Evolutionary conservation across 192 early-diverging fungal genomes (phyloP), one percentile per base, ranked within the genome.

Genomic region (Coemansia sp.): DNA sequence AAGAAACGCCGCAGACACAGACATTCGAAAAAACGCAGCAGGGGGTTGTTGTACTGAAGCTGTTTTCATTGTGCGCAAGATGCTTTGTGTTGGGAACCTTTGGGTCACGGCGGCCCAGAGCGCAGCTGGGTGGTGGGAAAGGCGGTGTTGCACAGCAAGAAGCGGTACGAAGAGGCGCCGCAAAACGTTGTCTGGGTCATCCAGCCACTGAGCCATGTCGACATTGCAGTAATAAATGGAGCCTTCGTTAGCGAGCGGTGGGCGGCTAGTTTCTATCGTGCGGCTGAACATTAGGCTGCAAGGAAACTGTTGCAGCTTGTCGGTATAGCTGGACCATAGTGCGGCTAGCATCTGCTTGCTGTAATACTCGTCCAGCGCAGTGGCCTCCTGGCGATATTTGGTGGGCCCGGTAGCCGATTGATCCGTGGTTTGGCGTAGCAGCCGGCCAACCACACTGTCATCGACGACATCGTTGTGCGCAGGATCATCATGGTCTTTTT

Each of bases 261-360:
- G 8, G 35, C 8, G 8, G 21, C 25, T 16, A 10, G 37, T 68
- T n/a, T 2, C 15, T 40, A 59, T 55, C 2, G 29, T 20, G 13
- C 59, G 26, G 30, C 61, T 18, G 52, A 78, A 66, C 5, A 46
- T 42, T 8, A 72, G 60, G 20, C 12, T 35, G 5, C 57, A 42
- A 0, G 70, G 70, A 23, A 77, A 46, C 26, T 21, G 26, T 0
- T 68, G 37, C 39, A 78, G 35, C 51, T 66, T 42, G 39, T 69
- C 46, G n/a, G 64, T 59, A 31, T 63, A 69, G 45, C 48, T 26
- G 7, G 58, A 16, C 75, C 75, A 78, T 26, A 78, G 57, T 15
- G 37, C 58, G 2, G 63, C 59, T 29, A 66, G 33, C 25, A 69
- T 61, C 1, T 18, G 18, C 13, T 30, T 16, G 25, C 70, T 65